Conservation (phyloP, 2,329 filamentous ascomycete genomes). For the Paecilomyces sp. region DNA sequence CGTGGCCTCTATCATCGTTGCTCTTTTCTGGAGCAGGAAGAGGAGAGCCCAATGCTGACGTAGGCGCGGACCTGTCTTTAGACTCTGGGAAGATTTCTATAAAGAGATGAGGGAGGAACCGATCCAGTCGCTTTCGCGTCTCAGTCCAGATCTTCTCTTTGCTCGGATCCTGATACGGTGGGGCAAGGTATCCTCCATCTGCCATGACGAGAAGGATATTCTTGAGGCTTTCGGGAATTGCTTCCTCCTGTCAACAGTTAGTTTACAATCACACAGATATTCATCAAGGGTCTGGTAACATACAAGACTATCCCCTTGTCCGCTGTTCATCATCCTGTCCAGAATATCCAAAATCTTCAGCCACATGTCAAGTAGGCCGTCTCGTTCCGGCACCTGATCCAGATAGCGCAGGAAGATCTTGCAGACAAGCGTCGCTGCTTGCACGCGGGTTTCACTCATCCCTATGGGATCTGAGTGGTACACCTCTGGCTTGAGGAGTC, state of each 20-base stretch:
- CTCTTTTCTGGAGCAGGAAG: slow-evolving; percentile 2
- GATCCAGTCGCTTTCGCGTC: slow-evolving; percentile 53
- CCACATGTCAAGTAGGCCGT: slow-evolving; percentile 88
- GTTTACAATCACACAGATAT: neutral
- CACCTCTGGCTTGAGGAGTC: slow-evolving; percentile 86
- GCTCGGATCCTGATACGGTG: slow-evolving; percentile 48
- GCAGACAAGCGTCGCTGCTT: slow-evolving; percentile 82
- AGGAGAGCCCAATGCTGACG: slow-evolving; percentile 13
- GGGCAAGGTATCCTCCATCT: slow-evolving; percentile 74
- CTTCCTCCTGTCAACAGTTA: slow-evolving; percentile 63
- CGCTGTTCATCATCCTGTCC: slow-evolving; percentile 93
- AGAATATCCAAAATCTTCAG: slow-evolving; percentile 86
- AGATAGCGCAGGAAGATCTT: slow-evolving; percentile 95
- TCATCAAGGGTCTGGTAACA: slow-evolving; percentile 28
- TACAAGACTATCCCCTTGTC: slow-evolving; percentile 82
- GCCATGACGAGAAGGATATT: slow-evolving; percentile 95
- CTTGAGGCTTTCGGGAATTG: slow-evolving; percentile 89
- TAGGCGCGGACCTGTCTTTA: slow-evolving; percentile 13
- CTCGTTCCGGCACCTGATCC: slow-evolving; percentile 73
- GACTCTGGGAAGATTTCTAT: slow-evolving; percentile 49
- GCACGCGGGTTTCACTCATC: slow-evolving; percentile 92
- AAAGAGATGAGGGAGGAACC: slow-evolving; percentile 55
- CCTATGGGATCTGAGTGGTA: slow-evolving; percentile 84
- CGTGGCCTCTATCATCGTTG: slow-evolving; percentile 6
- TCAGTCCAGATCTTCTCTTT: slow-evolving; percentile 54